Percentiles rank a stretch among this genome's conserved stretches.
phyloP scores from a whole-genome alignment of 2,329 filamentous ascomycete species.

The Geosmithia putterillii region DNA sequence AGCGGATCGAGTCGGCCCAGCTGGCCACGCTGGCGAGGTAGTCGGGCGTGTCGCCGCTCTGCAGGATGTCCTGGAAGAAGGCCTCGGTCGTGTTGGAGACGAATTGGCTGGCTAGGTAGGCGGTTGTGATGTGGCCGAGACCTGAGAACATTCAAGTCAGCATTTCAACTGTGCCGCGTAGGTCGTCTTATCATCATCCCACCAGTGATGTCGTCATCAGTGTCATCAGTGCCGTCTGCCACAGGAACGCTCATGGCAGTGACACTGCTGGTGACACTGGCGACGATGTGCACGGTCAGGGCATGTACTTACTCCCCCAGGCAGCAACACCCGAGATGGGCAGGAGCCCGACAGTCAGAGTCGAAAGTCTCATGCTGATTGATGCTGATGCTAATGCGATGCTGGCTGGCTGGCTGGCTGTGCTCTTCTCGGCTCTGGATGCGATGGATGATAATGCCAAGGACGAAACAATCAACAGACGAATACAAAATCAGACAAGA shows the following conservation, averaged over 20 bases:
- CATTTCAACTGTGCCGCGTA: no score
- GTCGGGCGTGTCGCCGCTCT: conserved; percentile 33
- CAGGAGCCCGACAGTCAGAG: conserved; percentile 16
- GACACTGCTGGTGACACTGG: conserved; percentile 4
- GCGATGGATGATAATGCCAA: no score
- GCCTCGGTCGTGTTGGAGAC: conserved; percentile 41
- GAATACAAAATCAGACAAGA: no score
- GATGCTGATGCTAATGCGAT: no score
- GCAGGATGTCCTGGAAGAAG: conserved; percentile 45
- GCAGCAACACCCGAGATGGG: conserved; percentile 20
- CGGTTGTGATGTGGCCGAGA: conserved; percentile 54
- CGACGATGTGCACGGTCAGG: neutral
- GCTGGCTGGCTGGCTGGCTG: no score
- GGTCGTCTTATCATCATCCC: no score
- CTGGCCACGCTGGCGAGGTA: conserved; percentile 53
- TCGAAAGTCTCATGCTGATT: conserved; percentile 18
- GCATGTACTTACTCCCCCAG: conserved; percentile 31
- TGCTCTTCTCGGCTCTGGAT: no score
- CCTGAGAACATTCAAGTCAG: no score
- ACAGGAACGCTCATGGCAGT: no score
- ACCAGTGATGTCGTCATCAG: no score
- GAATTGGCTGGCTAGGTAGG: conserved; percentile 49
- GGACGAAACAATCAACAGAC: no score
- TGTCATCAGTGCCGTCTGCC: no score
- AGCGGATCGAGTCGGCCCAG: conserved; percentile 56